Evolutionary conservation across 768 basidiomycete genomes (phyloP).

Genomic region (Psilocybe sp.): DNA sequence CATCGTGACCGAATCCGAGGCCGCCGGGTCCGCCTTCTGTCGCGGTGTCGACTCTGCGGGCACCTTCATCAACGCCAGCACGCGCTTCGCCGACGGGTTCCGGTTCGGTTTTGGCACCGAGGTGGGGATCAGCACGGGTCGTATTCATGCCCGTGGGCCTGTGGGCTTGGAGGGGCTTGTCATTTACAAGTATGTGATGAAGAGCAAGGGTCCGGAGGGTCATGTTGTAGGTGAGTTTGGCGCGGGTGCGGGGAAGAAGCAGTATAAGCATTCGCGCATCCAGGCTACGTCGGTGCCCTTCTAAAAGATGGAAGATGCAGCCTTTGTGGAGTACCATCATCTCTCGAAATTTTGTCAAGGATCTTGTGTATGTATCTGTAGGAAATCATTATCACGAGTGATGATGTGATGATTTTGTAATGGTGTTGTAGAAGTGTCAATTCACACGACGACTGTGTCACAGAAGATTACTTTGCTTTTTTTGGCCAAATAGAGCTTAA

Average conservation of each 20-base stretch:
- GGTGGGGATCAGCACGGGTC: constrained; percentile 95
- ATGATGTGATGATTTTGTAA: too few species aligned
- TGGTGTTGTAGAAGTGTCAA: too few species aligned
- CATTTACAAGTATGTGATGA: constrained; percentile 94
- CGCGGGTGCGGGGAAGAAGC: constrained; percentile 62
- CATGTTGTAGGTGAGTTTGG: constrained; percentile 91
- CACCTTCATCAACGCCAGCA: constrained; percentile 92
- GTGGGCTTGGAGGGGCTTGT: constrained; percentile 93
- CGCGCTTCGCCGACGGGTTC: constrained; percentile 95
- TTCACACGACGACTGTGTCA: too few species aligned
- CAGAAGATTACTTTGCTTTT: too few species aligned
- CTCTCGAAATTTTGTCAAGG: too few species aligned
- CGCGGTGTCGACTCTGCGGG: constrained; percentile 90
- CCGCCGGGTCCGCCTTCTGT: constrained; percentile 69
- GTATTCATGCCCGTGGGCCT: constrained; percentile 94
- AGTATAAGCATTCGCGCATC: constrained; percentile 65
- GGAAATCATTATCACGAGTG: too few species aligned
- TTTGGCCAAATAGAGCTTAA: too few species aligned
- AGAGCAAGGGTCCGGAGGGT: constrained; percentile 69
- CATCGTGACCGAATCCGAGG: constrained; percentile 81
- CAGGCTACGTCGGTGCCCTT: constrained; percentile 45
- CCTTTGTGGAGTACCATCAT: too few species aligned
- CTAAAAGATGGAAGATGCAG: constrained; percentile 1
- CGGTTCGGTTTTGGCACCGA: constrained; percentile 97
- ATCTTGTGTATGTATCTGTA: too few species aligned